Evolutionary conservation across 2,329 filamentous ascomycete species (phyloP), one percentile per base, ranked within the genome.

Genomic region (Cladosporium sp.): DNA sequence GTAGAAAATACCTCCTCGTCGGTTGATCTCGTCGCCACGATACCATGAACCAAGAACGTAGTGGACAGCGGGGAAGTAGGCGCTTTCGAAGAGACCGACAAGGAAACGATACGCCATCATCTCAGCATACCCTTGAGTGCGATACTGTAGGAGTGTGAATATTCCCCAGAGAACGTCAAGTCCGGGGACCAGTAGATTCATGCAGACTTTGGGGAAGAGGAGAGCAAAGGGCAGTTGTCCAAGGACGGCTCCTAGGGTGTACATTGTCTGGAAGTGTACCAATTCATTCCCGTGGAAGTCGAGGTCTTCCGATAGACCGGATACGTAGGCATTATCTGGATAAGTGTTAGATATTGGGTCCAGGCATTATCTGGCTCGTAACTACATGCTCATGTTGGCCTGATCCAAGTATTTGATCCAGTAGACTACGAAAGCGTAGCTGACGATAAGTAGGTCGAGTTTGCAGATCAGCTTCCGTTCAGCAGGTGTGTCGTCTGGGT

Each of bases 331-430:
- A 62, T 72, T 73, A 54, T 69, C 74, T 77, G 38, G 9, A 2
- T 27, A 6, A 5, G 36, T 30, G 27, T 25, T 19, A 12, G 49
- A n/a, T n/a, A n/a, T n/a, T 36, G n/a, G 32, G 3, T 27, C 22
- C 9, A 9, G n/a, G n/a, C n/a, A n/a, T n/a, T n/a, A n/a, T n/a
- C n/a, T n/a, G n/a, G n/a, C n/a, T n/a, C n/a, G n/a, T n/a, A n/a
- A n/a, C n/a, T 11, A 55, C 68, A 43, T 54, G 78, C 75, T 79
- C 43, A 79, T 69, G 49, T 79, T 79, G 3, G 73, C 66, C 55
- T 79, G 76, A 54, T 79, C 77, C 7, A 81, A 71, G 52, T 79
- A 78, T 59, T 79, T 80, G 43, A 75, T 71, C 73, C 77, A 81
- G 53, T 79, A 80, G 0, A 73, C 70, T 2, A 81, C 60, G 38